Conservation (phyloP, 2,329 filamentous ascomycete species). For the Iodosphaeria phyllophila region DNA sequence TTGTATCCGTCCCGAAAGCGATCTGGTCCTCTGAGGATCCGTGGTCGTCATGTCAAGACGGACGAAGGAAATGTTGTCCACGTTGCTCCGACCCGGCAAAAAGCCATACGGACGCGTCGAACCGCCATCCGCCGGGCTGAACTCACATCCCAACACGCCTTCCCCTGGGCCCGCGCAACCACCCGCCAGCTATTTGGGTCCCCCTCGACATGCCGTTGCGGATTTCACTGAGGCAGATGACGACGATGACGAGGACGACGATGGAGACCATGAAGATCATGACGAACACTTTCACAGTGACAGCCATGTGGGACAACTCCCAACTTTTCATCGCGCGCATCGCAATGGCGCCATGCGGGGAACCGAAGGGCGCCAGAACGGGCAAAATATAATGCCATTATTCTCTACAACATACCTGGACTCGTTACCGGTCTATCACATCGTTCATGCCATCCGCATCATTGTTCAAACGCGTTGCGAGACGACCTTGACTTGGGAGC, state of each 20-base stretch:
- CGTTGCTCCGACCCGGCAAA: slow-evolving; percentile 11
- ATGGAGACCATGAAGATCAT: slow-evolving; percentile 9
- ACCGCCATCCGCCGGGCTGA: slow-evolving; percentile 7
- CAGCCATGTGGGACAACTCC: too few relatives aligned
- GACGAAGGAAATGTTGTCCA: slow-evolving; percentile 14
- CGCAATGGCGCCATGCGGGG: slow-evolving; percentile 2
- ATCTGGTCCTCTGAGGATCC: too few relatives aligned
- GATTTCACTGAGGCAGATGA: slow-evolving; percentile 48
- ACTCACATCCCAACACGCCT: slow-evolving; percentile 9
- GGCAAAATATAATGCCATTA: slow-evolving; percentile 40
- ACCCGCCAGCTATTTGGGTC: slow-evolving; percentile 16
- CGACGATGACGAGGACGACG: slow-evolving; percentile 21
- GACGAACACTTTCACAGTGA: too few relatives aligned
- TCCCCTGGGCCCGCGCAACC: slow-evolving; percentile 10
- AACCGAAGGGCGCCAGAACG: slow-evolving; percentile 12
- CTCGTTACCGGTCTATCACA: slow-evolving; percentile 70
- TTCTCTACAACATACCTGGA: slow-evolving; percentile 76
- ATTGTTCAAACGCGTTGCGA: slow-evolving; percentile 74
- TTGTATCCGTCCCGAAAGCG: too few relatives aligned
- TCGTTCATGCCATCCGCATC: slow-evolving; percentile 77
- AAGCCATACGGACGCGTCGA: slow-evolving; percentile 7
- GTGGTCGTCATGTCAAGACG: slow-evolving; percentile 1
- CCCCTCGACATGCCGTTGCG: slow-evolving; percentile 38
- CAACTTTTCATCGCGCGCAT: too few relatives aligned
- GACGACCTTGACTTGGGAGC: slow-evolving; percentile 86